phyloP scores from a whole-genome alignment of 495 filamentous ascomycete species.

The Sordaria brevicollis region DNA sequence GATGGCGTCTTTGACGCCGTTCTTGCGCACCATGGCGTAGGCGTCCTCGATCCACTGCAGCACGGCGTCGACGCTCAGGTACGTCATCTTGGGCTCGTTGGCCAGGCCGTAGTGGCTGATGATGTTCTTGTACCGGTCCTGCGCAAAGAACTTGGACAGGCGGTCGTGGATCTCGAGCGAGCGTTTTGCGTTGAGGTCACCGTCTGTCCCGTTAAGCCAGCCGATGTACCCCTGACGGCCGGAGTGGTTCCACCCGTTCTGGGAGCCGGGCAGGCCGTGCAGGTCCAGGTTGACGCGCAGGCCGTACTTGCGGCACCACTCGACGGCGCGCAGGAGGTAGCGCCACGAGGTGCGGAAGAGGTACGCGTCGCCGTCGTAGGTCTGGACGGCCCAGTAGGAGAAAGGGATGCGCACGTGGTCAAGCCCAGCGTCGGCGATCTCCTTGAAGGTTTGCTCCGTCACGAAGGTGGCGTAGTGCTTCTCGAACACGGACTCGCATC shows the following conservation, averaged over 20 bases:
- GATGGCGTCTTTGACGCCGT: constrained; percentile 55
- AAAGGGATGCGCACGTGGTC: constrained; percentile 95
- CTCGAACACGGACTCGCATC: constrained; percentile 57
- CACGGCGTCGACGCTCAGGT: constrained; percentile 46
- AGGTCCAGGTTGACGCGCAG: constrained; percentile 90
- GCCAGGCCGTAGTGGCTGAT: constrained; percentile 76
- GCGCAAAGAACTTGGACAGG: constrained; percentile 74
- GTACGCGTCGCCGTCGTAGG: constrained; percentile 81
- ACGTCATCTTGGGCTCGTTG: constrained; percentile 79
- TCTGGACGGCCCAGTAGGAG: constrained; percentile 88
- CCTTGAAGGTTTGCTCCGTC: constrained; percentile 67
- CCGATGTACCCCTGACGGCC: constrained; percentile 59
- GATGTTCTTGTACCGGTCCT: constrained; percentile 75
- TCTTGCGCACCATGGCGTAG: constrained; percentile 52
- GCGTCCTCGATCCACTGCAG: constrained; percentile 61
- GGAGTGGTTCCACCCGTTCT: constrained; percentile 88
- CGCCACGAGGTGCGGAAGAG: constrained; percentile 82
- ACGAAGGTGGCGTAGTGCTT: constrained; percentile 87
- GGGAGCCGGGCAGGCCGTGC: constrained; percentile 74
- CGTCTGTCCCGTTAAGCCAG: constrained; percentile 71
- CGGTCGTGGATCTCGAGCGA: constrained; percentile 76
- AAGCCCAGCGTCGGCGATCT: constrained; percentile 79
- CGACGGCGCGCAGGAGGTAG: constrained; percentile 86
- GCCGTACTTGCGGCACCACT: constrained; percentile 88
- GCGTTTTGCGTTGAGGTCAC: constrained; percentile 55